Percentiles rank a stretch among this genome's conserved stretches.
phyloP scores from a whole-genome alignment of 2,329 filamentous ascomycete genomes.

The Teratosphaeria pseudoeucalypti region DNA sequence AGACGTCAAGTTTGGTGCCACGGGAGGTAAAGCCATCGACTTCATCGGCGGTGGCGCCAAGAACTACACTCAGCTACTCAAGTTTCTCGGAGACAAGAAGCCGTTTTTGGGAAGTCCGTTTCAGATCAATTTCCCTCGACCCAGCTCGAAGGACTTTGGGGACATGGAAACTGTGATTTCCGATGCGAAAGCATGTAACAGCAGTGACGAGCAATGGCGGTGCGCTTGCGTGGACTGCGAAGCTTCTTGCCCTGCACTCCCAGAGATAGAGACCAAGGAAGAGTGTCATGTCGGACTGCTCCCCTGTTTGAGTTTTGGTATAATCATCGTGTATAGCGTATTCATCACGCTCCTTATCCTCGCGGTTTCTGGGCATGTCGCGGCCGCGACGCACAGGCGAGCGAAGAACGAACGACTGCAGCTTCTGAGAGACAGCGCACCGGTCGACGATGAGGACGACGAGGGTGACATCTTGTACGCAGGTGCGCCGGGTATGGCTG shows the following conservation, averaged over 20 bases:
- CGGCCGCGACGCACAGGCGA: conserved; percentile 62
- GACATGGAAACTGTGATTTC: conserved; percentile 64
- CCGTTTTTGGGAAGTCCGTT: conserved; percentile 79
- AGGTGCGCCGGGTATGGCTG: conserved; percentile 47
- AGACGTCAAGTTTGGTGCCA: conserved; percentile 94
- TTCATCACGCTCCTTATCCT: conserved; percentile 58
- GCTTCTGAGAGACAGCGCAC: conserved; percentile 70
- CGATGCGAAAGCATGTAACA: conserved; percentile 77
- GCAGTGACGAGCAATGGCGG: conserved; percentile 71
- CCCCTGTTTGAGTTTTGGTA: conserved; percentile 89
- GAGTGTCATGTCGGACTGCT: conserved; percentile 75
- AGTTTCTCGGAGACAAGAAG: conserved; percentile 89
- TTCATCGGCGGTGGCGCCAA: conserved; percentile 93
- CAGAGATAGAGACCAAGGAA: conserved; percentile 57
- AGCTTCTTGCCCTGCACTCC: conserved; percentile 70
- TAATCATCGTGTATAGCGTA: conserved; percentile 74
- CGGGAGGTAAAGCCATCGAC: conserved; percentile 87
- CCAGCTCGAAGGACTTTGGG: conserved; percentile 47
- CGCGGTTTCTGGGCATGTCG: conserved; percentile 61
- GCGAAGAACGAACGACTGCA: conserved; percentile 74
- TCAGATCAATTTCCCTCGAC: conserved; percentile 84
- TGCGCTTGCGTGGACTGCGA: conserved; percentile 94
- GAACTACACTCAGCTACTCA: conserved; percentile 76
- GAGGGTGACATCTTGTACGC: conserved; percentile 58
- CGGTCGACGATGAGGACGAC: conserved; percentile 86